Conservation (phyloP, 495 filamentous ascomycete genomes). For the Cercophora scortea region DNA sequence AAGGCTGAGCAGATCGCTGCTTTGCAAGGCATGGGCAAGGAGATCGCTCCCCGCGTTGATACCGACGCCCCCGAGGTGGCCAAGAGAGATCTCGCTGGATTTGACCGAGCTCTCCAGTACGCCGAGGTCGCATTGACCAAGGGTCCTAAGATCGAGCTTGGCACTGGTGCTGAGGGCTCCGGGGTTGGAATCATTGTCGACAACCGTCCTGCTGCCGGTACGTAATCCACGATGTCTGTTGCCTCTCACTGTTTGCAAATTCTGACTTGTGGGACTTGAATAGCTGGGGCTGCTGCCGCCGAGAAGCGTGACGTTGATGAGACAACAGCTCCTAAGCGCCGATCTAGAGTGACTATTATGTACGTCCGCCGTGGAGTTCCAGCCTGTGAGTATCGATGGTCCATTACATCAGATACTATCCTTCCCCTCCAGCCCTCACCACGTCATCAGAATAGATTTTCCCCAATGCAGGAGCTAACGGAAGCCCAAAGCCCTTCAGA, state of each 20-base stretch:
- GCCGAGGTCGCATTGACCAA: constrained; percentile 39
- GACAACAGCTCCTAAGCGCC: constrained; percentile 22
- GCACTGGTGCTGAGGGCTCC: constrained; percentile 37
- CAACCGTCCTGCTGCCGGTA: constrained; percentile 24
- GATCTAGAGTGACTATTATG: constrained; percentile 43
- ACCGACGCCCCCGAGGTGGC: constrained; percentile 7
- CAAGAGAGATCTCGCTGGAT: constrained; percentile 38
- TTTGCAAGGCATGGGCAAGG: constrained; percentile 43
- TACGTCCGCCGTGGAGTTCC: constrained; percentile 39
- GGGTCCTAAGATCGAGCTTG: constrained; percentile 37
- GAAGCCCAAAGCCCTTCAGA: constrained; percentile 23
- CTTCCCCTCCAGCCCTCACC: constrained; percentile 4
- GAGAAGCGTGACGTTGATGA: constrained; percentile 23
- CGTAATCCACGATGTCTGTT: neutral
- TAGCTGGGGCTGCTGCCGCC: constrained; percentile 1
- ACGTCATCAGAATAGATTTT: neutral
- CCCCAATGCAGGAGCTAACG: constrained; percentile 1
- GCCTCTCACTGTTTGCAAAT: no score
- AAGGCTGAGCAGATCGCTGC: constrained; percentile 31
- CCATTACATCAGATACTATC: constrained; percentile 1
- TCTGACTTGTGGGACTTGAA: neutral
- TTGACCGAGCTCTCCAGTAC: constrained; percentile 40
- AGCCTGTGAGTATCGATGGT: constrained; percentile 25
- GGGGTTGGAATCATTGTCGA: constrained; percentile 44
- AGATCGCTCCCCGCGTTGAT: constrained; percentile 33